phyloP scores from a whole-genome alignment of 208 protist genomes.

The Leishmania amazonensis region DNA sequence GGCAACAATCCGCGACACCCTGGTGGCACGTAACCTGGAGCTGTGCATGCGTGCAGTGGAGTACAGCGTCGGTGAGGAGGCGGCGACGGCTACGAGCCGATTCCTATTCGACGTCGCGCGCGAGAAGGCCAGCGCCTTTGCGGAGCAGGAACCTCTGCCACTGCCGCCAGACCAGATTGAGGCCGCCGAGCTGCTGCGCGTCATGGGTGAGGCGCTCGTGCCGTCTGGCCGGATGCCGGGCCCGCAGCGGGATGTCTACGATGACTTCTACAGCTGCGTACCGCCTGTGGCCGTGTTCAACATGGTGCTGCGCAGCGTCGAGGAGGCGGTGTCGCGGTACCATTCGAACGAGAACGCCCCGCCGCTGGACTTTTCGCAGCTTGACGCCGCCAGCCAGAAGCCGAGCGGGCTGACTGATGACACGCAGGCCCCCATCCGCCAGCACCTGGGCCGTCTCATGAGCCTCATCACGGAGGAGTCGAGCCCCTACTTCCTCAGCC shows the following conservation, averaged over 20 bases:
- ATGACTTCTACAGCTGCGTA: slow-evolving; percentile 91
- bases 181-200: slow-evolving; percentile 47
- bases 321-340: slow-evolving; percentile 72
- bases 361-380: slow-evolving; percentile 62
- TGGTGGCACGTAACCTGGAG: slow-evolving; percentile 65
- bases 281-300: slow-evolving; percentile 78
- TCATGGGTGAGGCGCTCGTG: slow-evolving; percentile 91
- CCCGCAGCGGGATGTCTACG: slow-evolving; percentile 92
- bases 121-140: slow-evolving; percentile 63
- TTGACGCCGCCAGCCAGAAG: slow-evolving; percentile 31
- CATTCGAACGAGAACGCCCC: slow-evolving; percentile 37
- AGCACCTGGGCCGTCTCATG: slow-evolving; percentile 57
- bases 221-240: slow-evolving; percentile 86
- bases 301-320: slow-evolving; percentile 56
- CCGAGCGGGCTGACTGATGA: slow-evolving; percentile 23
- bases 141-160: slow-evolving; percentile 29
- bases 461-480: slow-evolving; percentile 80
- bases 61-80: slow-evolving; percentile 93
- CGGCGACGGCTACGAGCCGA: slow-evolving; percentile 63
- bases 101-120: slow-evolving; percentile 71
- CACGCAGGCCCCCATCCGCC: slow-evolving; percentile 49
- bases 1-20: slow-evolving; percentile 18
- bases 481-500: slow-evolving; percentile 71
- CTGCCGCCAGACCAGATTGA: slow-evolving; percentile 64
- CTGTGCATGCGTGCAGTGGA: slow-evolving; percentile 79